These are phyloP conservation scores for Phyllosticta paracitricarpa DNA, from an alignment of 2,329 filamentous ascomycete genomes.

Conservation along the genomic window DNA sequence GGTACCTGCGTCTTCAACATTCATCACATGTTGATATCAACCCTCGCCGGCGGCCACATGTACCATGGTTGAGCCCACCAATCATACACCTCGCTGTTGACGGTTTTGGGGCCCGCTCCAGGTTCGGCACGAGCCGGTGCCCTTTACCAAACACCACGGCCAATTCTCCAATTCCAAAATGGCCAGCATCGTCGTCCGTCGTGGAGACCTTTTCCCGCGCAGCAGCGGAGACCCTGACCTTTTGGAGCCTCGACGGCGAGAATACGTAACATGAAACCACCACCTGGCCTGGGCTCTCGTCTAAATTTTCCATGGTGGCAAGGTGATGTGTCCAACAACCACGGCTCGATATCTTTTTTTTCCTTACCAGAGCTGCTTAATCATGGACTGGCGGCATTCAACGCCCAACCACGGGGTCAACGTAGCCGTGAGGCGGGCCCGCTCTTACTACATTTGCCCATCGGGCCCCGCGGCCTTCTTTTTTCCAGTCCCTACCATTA, in stretches of 20 bases:
- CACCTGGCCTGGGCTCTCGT: slow-evolving; percentile 4
- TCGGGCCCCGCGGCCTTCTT: neutral
- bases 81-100: neutral
- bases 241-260: slow-evolving; percentile 2
- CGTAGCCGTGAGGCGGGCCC: neutral
- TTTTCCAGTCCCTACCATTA: neutral
- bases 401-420: neutral
- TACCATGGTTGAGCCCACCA: neutral
- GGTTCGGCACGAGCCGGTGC: neutral
- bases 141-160: neutral
- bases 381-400: neutral
- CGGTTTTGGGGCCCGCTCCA: neutral
- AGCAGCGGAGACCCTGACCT: neutral
- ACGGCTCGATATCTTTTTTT: neutral
- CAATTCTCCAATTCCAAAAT: neutral
- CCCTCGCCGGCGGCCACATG: neutral
- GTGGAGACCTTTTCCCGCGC: neutral
- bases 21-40: neutral
- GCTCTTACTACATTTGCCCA: neutral
- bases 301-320: neutral
- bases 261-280: slow-evolving; percentile 10
- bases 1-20: neutral
- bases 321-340: neutral
- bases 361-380: slow-evolving; percentile 1
- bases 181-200: too few species aligned